These are phyloP conservation scores for Botryosphaeria dothidea DNA, from an alignment of 2,329 filamentous ascomycete species.

Conservation along the genomic window DNA sequence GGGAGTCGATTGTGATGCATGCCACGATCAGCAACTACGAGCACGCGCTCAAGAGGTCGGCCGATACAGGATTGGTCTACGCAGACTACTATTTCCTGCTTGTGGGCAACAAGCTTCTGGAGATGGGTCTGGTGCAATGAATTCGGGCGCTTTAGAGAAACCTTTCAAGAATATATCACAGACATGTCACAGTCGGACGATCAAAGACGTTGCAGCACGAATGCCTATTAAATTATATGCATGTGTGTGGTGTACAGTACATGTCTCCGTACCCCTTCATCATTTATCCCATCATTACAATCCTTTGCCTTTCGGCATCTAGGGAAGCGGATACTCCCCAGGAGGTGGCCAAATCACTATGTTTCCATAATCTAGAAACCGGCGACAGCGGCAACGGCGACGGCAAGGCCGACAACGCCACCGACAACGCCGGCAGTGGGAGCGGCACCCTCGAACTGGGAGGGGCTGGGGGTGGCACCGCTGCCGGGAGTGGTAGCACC, in stretches of 20 bases:
- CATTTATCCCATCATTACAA: neutral
- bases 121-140: conserved; percentile 23
- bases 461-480: conserved; percentile 22
- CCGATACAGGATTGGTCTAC: conserved; percentile 48
- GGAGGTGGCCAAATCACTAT: no score
- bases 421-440: conserved; percentile 18
- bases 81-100: conserved; percentile 49
- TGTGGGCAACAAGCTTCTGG: conserved; percentile 44
- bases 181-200: no score
- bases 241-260: neutral
- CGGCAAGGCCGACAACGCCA: conserved; percentile 6
- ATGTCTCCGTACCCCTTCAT: neutral
- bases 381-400: conserved; percentile 5
- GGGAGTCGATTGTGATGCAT: conserved; percentile 46
- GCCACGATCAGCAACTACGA: conserved; percentile 48
- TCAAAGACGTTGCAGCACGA: neutral
- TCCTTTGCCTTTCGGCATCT: neutral
- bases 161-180: no score
- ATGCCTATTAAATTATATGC: conserved; percentile 10
- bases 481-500: conserved; percentile 10
- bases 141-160: no score
- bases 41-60: conserved; percentile 42
- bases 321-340: neutral
- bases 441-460: conserved; percentile 37
- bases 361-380: neutral